phyloP scores from a whole-genome alignment of 768 basidiomycete species.

The Tephrocybe sp. region DNA sequence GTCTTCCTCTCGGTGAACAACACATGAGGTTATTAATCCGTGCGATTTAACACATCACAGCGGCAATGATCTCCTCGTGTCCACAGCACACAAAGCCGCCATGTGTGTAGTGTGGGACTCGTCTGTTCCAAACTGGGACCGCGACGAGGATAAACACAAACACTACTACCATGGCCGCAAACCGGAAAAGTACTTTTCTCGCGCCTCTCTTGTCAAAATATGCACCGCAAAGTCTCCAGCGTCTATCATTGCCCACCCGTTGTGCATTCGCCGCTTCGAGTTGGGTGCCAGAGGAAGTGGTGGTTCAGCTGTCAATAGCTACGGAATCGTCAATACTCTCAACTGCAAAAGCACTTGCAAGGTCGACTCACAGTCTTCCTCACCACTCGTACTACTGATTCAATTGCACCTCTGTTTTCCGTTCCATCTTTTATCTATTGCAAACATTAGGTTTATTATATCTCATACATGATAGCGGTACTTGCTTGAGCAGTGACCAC shows the following conservation, averaged over 20 bases:
- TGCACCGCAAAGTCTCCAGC: slow-evolving; percentile 80
- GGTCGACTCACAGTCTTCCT: slow-evolving; percentile 60
- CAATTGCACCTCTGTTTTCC: slow-evolving; percentile 74
- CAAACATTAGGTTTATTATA: slow-evolving; percentile 5
- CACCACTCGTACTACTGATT: slow-evolving; percentile 66
- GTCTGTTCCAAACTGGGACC: no score
- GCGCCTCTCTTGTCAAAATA: slow-evolving; percentile 62
- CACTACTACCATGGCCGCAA: slow-evolving; percentile 26
- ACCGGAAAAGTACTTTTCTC: slow-evolving; percentile 62
- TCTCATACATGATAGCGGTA: background rate
- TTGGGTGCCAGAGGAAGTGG: slow-evolving; percentile 64
- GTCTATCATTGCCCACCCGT: slow-evolving; percentile 85
- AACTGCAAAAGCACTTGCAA: background rate
- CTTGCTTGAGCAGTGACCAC: slow-evolving; percentile 67
- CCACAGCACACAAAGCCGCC: no score
- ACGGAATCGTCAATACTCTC: background rate
- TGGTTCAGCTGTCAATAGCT: slow-evolving; percentile 61
- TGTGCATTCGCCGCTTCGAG: slow-evolving; percentile 53
- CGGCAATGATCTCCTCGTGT: no score
- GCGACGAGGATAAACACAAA: no score
- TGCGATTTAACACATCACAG: no score
- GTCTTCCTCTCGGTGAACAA: no score
- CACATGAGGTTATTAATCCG: no score
- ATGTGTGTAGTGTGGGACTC: no score
- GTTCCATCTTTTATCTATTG: slow-evolving; percentile 79